Evolutionary conservation across 163 green algal species (phyloP), one percentile per base, ranked within the genome.

Genomic region (Scenedesmus sp.): DNA sequence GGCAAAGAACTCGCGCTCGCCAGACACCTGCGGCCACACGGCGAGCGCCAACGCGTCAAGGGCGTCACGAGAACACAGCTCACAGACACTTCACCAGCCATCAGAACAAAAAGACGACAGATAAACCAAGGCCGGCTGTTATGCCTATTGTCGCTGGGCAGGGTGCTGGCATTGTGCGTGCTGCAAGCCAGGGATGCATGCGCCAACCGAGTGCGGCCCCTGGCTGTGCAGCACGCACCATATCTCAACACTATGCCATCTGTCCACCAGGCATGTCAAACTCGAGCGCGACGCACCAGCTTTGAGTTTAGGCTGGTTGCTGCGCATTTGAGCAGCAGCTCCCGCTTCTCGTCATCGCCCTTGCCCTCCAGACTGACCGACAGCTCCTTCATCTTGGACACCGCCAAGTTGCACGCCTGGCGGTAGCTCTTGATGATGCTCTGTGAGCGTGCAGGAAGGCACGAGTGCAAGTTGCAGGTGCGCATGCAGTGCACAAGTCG

Each of bases 1-100:
- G 1, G 96, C 97, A 91, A 99, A 99, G 92, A 99, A 99, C 72
- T 99, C 97, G 91, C 98, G 98, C 95, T 99, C 98, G 22, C 97
- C 97, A 87, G 92, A 96, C 37, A 98, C 96, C 96, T 98, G 94
- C 46, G 49, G 35, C 40, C 26, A 42, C 13, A 61, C 70, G 53
- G 49, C 22, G 82, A 30, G 56, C 53, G 49, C 7, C 33, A 22
- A 16, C 30, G 81, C 12, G 40, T 72, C 44, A 33, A n/a, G 30
- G 26, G 18, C 22, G 24, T 35, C 2, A 72, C 5, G 9, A 72
- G 59, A 35, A 33, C 46, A 53, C 46, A 53, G 46, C 46, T 10
- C 10, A 10, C 46, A 53, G 46, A 6, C n/a, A n/a, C n/a, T n/a
- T 13, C 13, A 56, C 49, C 13, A 13, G 49, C 13, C 49, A 56